Evolutionary conservation across 768 basidiomycete genomes (phyloP).

Genomic region (Neoboletus subvelutipes): DNA sequence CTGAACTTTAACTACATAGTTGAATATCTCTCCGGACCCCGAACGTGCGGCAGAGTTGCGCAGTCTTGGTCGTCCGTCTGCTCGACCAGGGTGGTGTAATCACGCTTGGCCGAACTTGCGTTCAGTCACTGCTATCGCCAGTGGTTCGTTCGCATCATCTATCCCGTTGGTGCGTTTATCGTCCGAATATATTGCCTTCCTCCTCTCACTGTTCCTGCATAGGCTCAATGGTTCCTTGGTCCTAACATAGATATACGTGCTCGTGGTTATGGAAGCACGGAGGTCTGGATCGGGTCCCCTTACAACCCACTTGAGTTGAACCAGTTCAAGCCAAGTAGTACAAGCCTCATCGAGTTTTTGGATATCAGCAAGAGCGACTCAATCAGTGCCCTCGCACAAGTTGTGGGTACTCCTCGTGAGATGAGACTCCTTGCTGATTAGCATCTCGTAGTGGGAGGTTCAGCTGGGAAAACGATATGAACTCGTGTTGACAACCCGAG

Average conservation of each 20-base stretch:
- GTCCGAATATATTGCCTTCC: too few species aligned
- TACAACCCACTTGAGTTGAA: conserved; percentile 10
- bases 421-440: background rate
- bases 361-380: conserved; percentile 7
- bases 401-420: conserved; percentile 2
- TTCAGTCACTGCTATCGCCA: conserved; percentile 5
- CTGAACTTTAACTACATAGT: background rate
- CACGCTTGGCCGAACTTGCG: conserved; percentile 11
- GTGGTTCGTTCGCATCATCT: conserved; percentile 14
- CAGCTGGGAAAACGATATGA: conserved; percentile 17
- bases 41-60: conserved; percentile 10
- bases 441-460: conserved; percentile 16
- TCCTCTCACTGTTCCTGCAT: background rate
- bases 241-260: background rate
- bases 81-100: conserved; percentile 15
- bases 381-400: background rate
- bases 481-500: conserved; percentile 15
- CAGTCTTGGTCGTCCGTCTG: conserved; percentile 13
- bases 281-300: conserved; percentile 5
- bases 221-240: conserved; percentile 18
- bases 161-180: conserved; percentile 9
- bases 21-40: conserved; percentile 5
- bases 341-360: conserved; percentile 14
- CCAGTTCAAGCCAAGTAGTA: background rate
- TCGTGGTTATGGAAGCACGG: conserved; percentile 3